These are phyloP conservation scores for Tulasnella sp. DNA, from an alignment of 768 basidiomycete species.

Conservation along the genomic window DNA sequence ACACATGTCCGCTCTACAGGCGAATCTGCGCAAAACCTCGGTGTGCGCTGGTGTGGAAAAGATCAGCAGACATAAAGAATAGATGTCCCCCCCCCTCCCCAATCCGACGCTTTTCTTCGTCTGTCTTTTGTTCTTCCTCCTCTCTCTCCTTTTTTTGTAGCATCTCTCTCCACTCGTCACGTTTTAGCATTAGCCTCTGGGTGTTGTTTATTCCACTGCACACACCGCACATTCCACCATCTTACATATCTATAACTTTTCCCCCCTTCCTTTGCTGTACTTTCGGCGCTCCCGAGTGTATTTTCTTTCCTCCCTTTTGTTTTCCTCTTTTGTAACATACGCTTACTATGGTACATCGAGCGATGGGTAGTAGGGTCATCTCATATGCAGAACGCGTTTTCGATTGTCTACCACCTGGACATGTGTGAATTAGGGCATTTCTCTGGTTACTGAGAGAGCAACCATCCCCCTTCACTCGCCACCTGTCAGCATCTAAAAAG, in stretches of 20 bases:
- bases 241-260: not conserved
- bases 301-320: not conserved
- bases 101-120: not conserved
- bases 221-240: not conserved
- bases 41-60: slow-evolving; percentile 31
- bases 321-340: not conserved
- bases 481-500: slow-evolving; percentile 3
- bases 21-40: slow-evolving; percentile 17
- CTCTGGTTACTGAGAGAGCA: slow-evolving; percentile 1
- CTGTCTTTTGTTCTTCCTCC: not conserved
- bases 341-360: not conserved
- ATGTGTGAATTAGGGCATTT: slow-evolving; percentile 13
- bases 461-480: slow-evolving; percentile 12
- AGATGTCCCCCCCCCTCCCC: not conserved
- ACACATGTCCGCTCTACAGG: slow-evolving; percentile 16
- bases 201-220: not conserved
- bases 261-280: not conserved
- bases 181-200: not conserved
- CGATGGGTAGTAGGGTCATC: not conserved
- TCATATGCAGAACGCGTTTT: not conserved
- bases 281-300: not conserved
- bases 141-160: not conserved
- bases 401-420: not conserved
- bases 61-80: slow-evolving; percentile 31
- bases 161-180: not conserved